These are phyloP conservation scores for Plenodomus biglobosus DNA, from an alignment of 2,329 filamentous ascomycete genomes.

Conservation along the genomic window DNA sequence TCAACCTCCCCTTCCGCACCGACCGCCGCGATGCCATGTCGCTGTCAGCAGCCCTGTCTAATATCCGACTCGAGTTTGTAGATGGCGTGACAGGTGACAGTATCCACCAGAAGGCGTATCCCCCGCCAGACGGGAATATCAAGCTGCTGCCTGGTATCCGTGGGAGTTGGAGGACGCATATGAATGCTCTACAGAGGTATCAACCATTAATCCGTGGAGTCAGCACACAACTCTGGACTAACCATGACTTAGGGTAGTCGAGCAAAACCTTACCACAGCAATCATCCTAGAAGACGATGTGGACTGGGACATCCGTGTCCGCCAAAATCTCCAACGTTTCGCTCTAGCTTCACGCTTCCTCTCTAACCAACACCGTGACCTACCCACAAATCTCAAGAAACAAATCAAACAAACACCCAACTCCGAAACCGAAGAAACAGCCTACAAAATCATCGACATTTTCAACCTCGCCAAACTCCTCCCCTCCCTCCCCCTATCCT, in stretches of 20 bases:
- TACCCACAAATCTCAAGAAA: conserved; percentile 5
- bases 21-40: conserved; percentile 58
- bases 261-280: conserved; percentile 36
- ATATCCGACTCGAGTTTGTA: conserved; percentile 53
- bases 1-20: conserved; percentile 55
- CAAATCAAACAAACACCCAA: conserved; percentile 20
- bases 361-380: too few relatives aligned
- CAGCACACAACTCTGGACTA: not conserved
- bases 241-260: conserved; percentile 19
- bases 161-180: conserved; percentile 38
- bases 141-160: conserved; percentile 30
- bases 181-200: conserved; percentile 35
- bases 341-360: conserved; percentile 31
- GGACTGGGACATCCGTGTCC: conserved; percentile 36
- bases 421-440: conserved; percentile 27
- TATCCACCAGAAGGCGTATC: conserved; percentile 32
- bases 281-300: conserved; percentile 39
- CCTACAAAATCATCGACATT: conserved; percentile 28
- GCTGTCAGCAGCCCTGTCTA: conserved; percentile 52
- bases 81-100: conserved; percentile 50
- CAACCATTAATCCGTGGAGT: not conserved
- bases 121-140: conserved; percentile 32
- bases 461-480: conserved; percentile 24
- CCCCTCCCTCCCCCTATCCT: conserved; percentile 23
- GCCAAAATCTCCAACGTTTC: conserved; percentile 34